Conservation (phyloP, 305 asterid species). For the Rubia tinctorum region DNA sequence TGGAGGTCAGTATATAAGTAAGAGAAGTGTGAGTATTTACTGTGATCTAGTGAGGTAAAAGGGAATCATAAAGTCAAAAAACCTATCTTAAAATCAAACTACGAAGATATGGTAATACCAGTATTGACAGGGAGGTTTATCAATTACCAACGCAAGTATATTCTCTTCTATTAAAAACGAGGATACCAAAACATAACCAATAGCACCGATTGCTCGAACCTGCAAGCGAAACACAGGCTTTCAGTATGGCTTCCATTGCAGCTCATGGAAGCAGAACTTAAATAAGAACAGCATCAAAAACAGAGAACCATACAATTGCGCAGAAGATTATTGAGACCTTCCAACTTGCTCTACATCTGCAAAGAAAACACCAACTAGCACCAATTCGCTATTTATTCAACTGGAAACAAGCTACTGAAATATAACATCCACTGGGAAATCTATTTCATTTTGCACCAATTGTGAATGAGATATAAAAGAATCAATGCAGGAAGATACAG, state of each 20-base stretch:
- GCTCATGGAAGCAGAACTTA: background rate
- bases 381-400: conserved; percentile 1
- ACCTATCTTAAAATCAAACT: background rate
- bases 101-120: background rate
- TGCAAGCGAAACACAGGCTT: conserved; percentile 29
- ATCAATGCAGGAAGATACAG: background rate
- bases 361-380: conserved; percentile 5
- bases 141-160: conserved; percentile 81
- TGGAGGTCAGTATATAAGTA: conserved; percentile 54
- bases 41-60: conserved; percentile 59
- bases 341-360: conserved; percentile 76
- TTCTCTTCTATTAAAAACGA: conserved; percentile 91
- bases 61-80: background rate
- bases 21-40: conserved; percentile 78
- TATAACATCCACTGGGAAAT: background rate
- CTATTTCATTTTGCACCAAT: background rate
- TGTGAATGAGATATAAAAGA: background rate
- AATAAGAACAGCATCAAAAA: conserved; percentile 19
- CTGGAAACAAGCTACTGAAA: background rate
- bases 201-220: conserved; percentile 93
- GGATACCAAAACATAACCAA: conserved; percentile 71
- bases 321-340: conserved; percentile 68
- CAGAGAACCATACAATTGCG: conserved; percentile 53
- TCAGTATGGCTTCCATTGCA: conserved; percentile 9
- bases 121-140: conserved; percentile 1